These are phyloP conservation scores for Casuarina equisetifolia DNA, from an alignment of 306 rosid genomes.

Conservation along the genomic window DNA sequence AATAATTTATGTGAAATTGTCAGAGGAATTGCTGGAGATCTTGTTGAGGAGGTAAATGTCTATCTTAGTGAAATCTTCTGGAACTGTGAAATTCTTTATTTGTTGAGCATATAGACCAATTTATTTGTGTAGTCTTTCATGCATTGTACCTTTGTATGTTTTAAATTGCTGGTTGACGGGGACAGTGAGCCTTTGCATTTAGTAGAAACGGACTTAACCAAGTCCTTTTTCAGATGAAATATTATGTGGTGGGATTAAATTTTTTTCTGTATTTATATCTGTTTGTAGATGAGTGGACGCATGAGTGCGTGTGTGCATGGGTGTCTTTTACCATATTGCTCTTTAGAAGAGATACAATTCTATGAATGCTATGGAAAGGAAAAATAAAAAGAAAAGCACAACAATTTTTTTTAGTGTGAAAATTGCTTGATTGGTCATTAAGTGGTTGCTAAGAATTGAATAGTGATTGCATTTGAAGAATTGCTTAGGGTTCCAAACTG, in stretches of 20 bases:
- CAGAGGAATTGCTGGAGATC: constrained; percentile 92
- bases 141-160: background rate
- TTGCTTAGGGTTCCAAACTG: background rate
- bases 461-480: background rate
- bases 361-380: background rate
- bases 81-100: background rate
- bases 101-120: background rate
- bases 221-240: background rate
- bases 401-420: background rate
- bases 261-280: background rate
- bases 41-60: constrained; percentile 85
- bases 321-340: background rate
- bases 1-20: constrained; percentile 97
- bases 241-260: background rate
- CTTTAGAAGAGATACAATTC: background rate
- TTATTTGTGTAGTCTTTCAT: background rate
- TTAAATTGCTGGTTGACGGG: background rate
- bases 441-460: background rate
- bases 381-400: background rate
- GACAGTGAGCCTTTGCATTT: background rate
- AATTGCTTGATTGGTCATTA: background rate
- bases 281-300: too few relatives aligned
- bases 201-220: background rate
- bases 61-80: background rate
- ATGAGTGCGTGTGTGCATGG: background rate